Conservation (phyloP, 805 yeast species). For the Cyberlindnera veronae region DNA sequence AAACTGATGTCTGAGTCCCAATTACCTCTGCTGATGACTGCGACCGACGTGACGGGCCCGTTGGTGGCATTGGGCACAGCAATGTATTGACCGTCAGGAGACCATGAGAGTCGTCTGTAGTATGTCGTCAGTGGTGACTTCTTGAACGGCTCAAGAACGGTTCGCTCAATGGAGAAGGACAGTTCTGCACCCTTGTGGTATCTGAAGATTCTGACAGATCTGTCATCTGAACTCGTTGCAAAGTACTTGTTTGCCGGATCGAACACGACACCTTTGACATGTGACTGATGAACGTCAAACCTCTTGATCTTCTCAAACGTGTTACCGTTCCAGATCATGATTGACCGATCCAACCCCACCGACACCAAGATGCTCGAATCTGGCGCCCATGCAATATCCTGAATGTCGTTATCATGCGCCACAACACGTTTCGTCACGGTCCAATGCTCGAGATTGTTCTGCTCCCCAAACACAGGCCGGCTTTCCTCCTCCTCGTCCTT, state of each 20-base stretch:
- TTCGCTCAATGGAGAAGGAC: constrained; percentile 82
- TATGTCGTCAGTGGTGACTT: constrained; percentile 91
- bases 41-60: constrained; percentile 76
- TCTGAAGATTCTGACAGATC: constrained; percentile 83
- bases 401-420: constrained; percentile 97
- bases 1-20: constrained; percentile 76
- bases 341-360: constrained; percentile 90
- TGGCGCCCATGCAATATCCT: constrained; percentile 98
- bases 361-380: constrained; percentile 87
- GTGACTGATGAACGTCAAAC: constrained; percentile 90
- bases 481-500: constrained; percentile 65
- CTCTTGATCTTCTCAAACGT: constrained; percentile 88
- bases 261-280: constrained; percentile 93
- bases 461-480: constrained; percentile 66
- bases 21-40: constrained; percentile 68
- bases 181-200: constrained; percentile 76
- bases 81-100: constrained; percentile 84
- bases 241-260: constrained; percentile 98
- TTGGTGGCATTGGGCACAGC: constrained; percentile 86
- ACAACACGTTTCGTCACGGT: constrained; percentile 86
- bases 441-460: constrained; percentile 91
- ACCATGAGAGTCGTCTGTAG: constrained; percentile 83
- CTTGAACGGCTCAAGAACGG: constrained; percentile 78
- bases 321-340: constrained; percentile 89
- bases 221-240: constrained; percentile 95